Evolutionary conservation across 805 yeast genomes (phyloP).

Genomic region (Sungouiozyma ichnusensis): DNA sequence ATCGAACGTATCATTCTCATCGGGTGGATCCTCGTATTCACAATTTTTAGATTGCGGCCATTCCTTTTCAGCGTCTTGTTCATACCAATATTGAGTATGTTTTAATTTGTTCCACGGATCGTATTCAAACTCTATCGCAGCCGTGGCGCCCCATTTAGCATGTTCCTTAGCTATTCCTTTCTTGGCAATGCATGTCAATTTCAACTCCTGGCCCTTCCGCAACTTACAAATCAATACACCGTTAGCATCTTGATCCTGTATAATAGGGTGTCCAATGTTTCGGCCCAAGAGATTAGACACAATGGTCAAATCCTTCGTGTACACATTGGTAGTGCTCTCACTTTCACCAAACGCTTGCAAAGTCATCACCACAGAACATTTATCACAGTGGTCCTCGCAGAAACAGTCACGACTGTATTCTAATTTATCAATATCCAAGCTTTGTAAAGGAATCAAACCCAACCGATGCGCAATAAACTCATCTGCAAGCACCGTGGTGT

Average conservation of each 20-base stretch:
- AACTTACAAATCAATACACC: conserved; percentile 91
- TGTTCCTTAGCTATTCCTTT: conserved; percentile 97
- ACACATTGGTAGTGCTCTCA: conserved; percentile 81
- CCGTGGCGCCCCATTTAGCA: conserved; percentile 96
- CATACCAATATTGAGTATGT: conserved; percentile 96
- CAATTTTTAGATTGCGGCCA: conserved; percentile 90
- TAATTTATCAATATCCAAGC: conserved; percentile 72
- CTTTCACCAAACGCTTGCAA: conserved; percentile 83
- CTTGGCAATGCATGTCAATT: conserved; percentile 86
- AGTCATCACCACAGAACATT: conserved; percentile 82
- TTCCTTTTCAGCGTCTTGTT: conserved; percentile 74
- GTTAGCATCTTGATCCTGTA: conserved; percentile 58
- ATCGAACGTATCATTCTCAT: conserved; percentile 77
- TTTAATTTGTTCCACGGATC: conserved; percentile 98
- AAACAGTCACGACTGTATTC: conserved; percentile 92
- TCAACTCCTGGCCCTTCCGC: conserved; percentile 84
- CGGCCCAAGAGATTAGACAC: conserved; percentile 31
- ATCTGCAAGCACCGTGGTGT: conserved; percentile 92
- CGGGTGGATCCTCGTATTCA: conserved; percentile 94
- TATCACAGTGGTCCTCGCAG: conserved; percentile 94
- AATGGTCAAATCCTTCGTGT: conserved; percentile 66
- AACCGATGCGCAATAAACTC: conserved; percentile 91
- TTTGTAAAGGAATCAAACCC: conserved; percentile 82
- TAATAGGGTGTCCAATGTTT: conserved; percentile 74
- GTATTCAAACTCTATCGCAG: conserved; percentile 93